Base-by-base conservation (phyloP, 345 rosid genomes). In the Leavenworthia alabamica region DNA sequence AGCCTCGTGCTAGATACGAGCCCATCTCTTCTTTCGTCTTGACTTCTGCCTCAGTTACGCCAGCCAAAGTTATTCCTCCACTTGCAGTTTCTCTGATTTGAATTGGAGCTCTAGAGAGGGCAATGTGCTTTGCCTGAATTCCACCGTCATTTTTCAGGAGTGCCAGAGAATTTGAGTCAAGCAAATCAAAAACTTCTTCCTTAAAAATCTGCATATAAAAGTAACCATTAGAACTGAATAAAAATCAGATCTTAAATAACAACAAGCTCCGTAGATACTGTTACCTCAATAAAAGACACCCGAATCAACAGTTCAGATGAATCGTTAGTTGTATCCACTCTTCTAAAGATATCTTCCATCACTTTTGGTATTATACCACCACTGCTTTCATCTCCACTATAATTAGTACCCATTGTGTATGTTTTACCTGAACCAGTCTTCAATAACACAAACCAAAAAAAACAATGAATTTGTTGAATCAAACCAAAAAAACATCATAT, bases 391-490 rank as follows among this genome's bases (percentile, higher is more conserved):
- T 87, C 90, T 1, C 90, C 92, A 8, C 71, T 65, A 50, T 87
- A 89, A 62, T 84, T 89, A 17, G 97, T 93, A 15, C 99, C 99
- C 99, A 93, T 93, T 3, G 96, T 93, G 31, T 85, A 93, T 0
- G 99, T 89, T 61, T 93, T 93, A 14, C 96, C 99, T 0, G 97
- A 93, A 50, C 97, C 96, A 14, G 97, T 93, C 97, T 93, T 41
- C 57, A 48, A 53, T 15, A 13, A 58, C 46, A 65, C 44, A 35
- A 39, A 6, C 22, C 22, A 44, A 71, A 24, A 23, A 26, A 45
- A 51, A 11, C 31, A 57, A 24, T 16, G 60, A 57, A 11, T 29
- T 47, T 2, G 7, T 56, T 26, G 37, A 7, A 24, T 32, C n/a
- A 62, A 64, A 60, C 22, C 6, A 29, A 17, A 37, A n/a, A 26